Evolutionary conservation across 2,329 filamentous ascomycete genomes (phyloP), one percentile per base, ranked within the genome.

Genomic region (Trichophyton rubrum): DNA sequence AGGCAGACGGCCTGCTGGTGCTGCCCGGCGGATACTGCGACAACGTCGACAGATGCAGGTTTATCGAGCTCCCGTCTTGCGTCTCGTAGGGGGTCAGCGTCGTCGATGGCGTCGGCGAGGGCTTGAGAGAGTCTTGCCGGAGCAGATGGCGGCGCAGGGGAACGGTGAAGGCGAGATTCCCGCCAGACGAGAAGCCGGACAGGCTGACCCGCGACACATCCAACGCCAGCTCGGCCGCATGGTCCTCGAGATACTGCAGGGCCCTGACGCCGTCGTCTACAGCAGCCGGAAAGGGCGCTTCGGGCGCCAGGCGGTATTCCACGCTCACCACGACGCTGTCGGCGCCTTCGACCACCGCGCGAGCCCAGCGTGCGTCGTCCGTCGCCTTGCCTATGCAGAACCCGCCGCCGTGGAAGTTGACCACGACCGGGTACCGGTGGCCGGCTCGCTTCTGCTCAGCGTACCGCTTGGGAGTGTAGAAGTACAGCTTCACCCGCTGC

Each of bases 401-500:
- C 1, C 83, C 83, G 49, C 83, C 83, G 15, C 83, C 83, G 64
- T 86, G 83, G 65, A 85, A 85, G 67, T 85, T 85, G 65, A 85
- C 78, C 1, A 84, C 77, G 3, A 83, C 79, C 0, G 83, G 82
- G 60, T 80, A 83, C 30, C 72, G 74, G 66, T 75, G 73, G 59
- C 71, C 73, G 62, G 75, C 67, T 68, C 67, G 67, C 20, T 66
- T 67, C 35, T 66, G 66, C 13, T 65, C 59, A 27, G 67, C 61
- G 60, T 78, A 77, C 45, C 69, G 66, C 11, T 71, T 64, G 15
- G 84, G 84, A 1, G 81, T 79, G 72, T 86, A 87, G 70, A 86
- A 86, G 62, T 81, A 77, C 1, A 87, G 75, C 22, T 38, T 71
- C 51, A 61, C 40, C 22, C 43, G 56, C 15, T 68, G 49, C 79